phyloP scores from a whole-genome alignment of 78 protist genomes.

The Salpingoeca rosetta region DNA sequence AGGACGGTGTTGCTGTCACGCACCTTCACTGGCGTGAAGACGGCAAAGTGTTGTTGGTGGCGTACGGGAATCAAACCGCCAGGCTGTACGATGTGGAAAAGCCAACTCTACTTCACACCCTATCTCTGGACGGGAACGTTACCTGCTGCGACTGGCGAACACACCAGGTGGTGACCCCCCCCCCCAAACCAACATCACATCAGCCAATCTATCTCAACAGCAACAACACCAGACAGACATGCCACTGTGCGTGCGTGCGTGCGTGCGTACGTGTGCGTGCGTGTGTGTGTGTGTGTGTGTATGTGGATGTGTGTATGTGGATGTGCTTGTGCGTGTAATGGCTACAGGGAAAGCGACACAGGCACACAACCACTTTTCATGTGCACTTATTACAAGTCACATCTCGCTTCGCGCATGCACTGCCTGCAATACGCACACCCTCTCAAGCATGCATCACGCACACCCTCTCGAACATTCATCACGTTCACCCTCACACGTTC shows the following conservation, averaged over 20 bases:
- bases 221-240: neutral
- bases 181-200: neutral
- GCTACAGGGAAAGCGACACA: neutral
- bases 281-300: neutral
- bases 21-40: no score
- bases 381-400: constrained; percentile 95
- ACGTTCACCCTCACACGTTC: neutral
- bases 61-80: no score
- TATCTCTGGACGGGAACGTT: neutral
- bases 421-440: no score
- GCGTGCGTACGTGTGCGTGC: constrained; percentile 13
- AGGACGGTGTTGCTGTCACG: no score
- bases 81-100: neutral
- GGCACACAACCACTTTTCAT: constrained; percentile 55
- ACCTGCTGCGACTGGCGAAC: neutral
- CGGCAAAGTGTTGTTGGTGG: no score
- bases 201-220: neutral
- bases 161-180: neutral
- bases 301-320: neutral
- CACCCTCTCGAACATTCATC: neutral
- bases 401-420: constrained; percentile 40
- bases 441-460: neutral
- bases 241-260: constrained; percentile 2
- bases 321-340: neutral
- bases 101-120: neutral